Evolutionary conservation across 1,139 yeast species (phyloP), one percentile per base, ranked within the genome.

Genomic region (Saccharomyces hybrid): DNA sequence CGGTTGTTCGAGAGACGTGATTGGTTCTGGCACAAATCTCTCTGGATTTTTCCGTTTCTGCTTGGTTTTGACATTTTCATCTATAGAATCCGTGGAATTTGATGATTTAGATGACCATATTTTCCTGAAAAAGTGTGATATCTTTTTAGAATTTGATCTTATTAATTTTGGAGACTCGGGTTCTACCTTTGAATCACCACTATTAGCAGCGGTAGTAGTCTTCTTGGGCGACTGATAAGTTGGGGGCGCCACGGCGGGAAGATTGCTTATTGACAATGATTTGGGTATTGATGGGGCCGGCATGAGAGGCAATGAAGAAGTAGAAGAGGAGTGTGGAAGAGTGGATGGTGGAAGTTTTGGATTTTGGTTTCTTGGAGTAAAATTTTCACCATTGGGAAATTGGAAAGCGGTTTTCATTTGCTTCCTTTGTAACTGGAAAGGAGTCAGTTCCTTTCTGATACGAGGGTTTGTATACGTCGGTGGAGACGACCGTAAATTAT

Each of bases 331-430:
- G 9, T 49, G 16, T 16, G 9, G 14, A 7, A 9, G 3, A 2
- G 19, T 9, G 12, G 12, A 57, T 49, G 48, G 58, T 58, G 27
- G 54, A 52, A 14, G 55, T 55, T 50, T 54, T 46, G 19, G 55
- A 49, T 34, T 55, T 29, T 42, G 49, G 38, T 53, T 55, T 47
- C 63, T 63, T 42, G 72, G 72, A 3, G 69, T 66, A 47, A 68
- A 69, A 26, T 53, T 60, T 52, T 69, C 72, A 14, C 72, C 72
- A 56, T 69, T 69, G 1, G 69, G 65, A 52, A 69, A 69, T 48
- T 56, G 61, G 47, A 68, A 69, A 31, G 61, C 51, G 7, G 47
- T 55, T 54, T 61, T 60, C 72, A 68, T 68, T 50, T 61, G 65
- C 28, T 54, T 57, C 51, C 63, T 62, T 56, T 67, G 70, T 42